phyloP scores from a whole-genome alignment of 2,329 filamentous ascomycete species.

The Botrytis cinerea region DNA sequence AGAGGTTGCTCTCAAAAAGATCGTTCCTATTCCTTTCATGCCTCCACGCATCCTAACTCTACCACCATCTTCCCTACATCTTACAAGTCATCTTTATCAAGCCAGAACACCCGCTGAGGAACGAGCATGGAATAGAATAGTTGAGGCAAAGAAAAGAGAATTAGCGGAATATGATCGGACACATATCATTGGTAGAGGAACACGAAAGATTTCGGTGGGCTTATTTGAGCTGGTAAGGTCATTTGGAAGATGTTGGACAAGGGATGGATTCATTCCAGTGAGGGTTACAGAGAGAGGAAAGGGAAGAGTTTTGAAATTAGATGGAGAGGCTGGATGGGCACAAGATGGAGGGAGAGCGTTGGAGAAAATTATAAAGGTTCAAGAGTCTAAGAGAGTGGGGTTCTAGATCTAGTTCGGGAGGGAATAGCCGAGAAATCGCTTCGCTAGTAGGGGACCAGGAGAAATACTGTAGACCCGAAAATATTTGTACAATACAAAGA shows the following conservation, averaged over 20 bases:
- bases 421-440: conserved; percentile 17
- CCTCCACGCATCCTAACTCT: conserved; percentile 33
- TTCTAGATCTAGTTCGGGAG: neutral
- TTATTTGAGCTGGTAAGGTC: conserved; percentile 48
- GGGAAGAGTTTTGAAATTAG: conserved; percentile 15
- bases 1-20: conserved; percentile 49
- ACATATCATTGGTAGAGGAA: conserved; percentile 59
- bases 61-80: conserved; percentile 23
- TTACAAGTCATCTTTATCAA: conserved; percentile 17
- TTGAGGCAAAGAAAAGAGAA: conserved; percentile 42
- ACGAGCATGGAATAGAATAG: conserved; percentile 29
- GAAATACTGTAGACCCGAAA: neutral
- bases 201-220: conserved; percentile 52
- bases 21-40: conserved; percentile 37
- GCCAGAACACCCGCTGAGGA: conserved; percentile 33
- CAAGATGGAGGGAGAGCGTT: conserved; percentile 60
- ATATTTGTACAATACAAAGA: conserved; percentile 5
- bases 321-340: conserved; percentile 57
- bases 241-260: conserved; percentile 54
- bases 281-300: conserved; percentile 47
- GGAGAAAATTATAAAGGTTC: conserved; percentile 52
- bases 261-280: conserved; percentile 58
- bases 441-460: neutral
- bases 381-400: neutral
- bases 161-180: conserved; percentile 52